A percentile compares a stretch with the other conserved stretches of the same genome.
These are phyloP conservation scores for Neurospora sublineolata DNA, from an alignment of 495 filamentous ascomycete genomes.

Conservation along the genomic window DNA sequence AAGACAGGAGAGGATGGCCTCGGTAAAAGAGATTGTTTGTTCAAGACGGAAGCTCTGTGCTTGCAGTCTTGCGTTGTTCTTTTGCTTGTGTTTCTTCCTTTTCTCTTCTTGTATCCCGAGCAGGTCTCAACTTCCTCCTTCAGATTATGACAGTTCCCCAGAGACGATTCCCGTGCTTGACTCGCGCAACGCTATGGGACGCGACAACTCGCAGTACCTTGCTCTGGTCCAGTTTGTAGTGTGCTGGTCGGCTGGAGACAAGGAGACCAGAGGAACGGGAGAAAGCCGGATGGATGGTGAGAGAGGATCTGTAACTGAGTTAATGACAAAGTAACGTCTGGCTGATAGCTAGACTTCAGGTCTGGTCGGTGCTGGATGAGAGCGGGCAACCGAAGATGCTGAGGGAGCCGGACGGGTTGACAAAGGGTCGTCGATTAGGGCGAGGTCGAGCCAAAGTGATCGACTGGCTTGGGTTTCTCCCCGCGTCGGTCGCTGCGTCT, in stretches of 20 bases:
- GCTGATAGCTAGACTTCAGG: not conserved
- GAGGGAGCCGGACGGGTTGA: not conserved
- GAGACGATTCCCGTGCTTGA: not conserved
- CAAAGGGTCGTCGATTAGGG: not conserved
- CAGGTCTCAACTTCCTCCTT: not conserved
- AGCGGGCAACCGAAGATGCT: not conserved
- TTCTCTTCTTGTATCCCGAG: not conserved
- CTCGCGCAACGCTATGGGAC: not conserved
- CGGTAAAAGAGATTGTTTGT: slow-evolving; percentile 13
- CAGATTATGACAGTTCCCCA: not conserved
- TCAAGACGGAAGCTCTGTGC: slow-evolving; percentile 23
- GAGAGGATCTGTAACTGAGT: not conserved
- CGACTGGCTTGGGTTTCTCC: not conserved
- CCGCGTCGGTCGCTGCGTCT: not conserved
- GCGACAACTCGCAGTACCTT: not conserved
- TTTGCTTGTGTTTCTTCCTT: slow-evolving; percentile 1
- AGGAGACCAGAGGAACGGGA: not conserved
- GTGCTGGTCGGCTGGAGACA: not conserved
- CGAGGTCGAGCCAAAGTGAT: not conserved
- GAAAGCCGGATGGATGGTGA: not conserved
- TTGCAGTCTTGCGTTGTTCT: slow-evolving; percentile 1
- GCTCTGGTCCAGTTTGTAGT: not conserved
- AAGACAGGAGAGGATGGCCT: slow-evolving; percentile 6
- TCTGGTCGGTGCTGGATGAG: not conserved
- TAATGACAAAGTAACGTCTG: not conserved